Evolutionary conservation across 129 eudicot genomes (phyloP).

Genomic region (Helianthus annuus): HanXRQr2.0-SUNRISE NC_035448.2:171062377-171062876

Average conservation of each 20-base stretch:
- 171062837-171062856: slow-evolving; percentile 85
- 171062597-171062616: too few relatives aligned
- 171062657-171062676: background rate
- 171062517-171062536: slow-evolving; percentile 29
- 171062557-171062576: slow-evolving; percentile 29
- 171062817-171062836: slow-evolving; percentile 53
- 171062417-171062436: slow-evolving; percentile 7
- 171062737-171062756: slow-evolving; percentile 68
- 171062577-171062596: slow-evolving; percentile 25
- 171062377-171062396: slow-evolving; percentile 55
- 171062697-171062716: slow-evolving; percentile 48
- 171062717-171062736: slow-evolving; percentile 86
- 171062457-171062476: slow-evolving; percentile 33
- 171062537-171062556: slow-evolving; percentile 30
- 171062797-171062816: slow-evolving; percentile 67
- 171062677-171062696: background rate
- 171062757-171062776: slow-evolving; percentile 70
- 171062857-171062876: slow-evolving; percentile 38
- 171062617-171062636: too few relatives aligned
- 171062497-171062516: slow-evolving; percentile 38
- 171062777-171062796: slow-evolving; percentile 72
- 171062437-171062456: slow-evolving; percentile 22
- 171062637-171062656: background rate
- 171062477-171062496: slow-evolving; percentile 25
- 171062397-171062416: slow-evolving; percentile 50